Conservation (phyloP, 106 monocot genomes). For the Allium fistulosum region DNA sequence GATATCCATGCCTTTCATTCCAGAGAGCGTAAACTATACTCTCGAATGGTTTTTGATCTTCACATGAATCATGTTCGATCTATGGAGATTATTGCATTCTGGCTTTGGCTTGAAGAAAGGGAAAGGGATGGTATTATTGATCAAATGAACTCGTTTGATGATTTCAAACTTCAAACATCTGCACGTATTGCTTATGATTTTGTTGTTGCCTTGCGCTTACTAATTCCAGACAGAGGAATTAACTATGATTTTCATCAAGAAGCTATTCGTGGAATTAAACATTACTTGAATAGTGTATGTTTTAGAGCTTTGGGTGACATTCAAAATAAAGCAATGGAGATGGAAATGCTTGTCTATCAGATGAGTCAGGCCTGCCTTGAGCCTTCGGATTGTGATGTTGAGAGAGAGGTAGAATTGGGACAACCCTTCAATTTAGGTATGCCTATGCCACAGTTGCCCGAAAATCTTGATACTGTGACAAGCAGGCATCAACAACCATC, state of each 20-base stretch:
- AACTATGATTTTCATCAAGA: background rate
- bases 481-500: too few relatives aligned
- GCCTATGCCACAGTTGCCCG: background rate
- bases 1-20: conserved; percentile 23
- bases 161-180: background rate
- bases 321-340: background rate
- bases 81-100: conserved; percentile 53
- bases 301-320: conserved; percentile 8
- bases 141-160: conserved; percentile 6
- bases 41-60: conserved; percentile 28
- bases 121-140: conserved; percentile 18
- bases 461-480: background rate
- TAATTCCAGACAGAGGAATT: background rate
- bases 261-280: conserved; percentile 16
- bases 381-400: conserved; percentile 2
- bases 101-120: conserved; percentile 49
- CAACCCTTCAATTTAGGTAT: conserved; percentile 4
- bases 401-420: conserved; percentile 4
- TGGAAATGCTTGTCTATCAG: background rate
- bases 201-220: conserved; percentile 15
- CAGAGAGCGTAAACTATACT: conserved; percentile 28
- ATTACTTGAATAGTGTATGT: conserved; percentile 27
- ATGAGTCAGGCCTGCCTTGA: conserved; percentile 1
- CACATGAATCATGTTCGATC: conserved; percentile 16
- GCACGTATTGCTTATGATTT: conserved; percentile 16